phyloP scores from a whole-genome alignment of 2,329 filamentous ascomycete species.

The Cephalotrichum gorgonifer region DNA sequence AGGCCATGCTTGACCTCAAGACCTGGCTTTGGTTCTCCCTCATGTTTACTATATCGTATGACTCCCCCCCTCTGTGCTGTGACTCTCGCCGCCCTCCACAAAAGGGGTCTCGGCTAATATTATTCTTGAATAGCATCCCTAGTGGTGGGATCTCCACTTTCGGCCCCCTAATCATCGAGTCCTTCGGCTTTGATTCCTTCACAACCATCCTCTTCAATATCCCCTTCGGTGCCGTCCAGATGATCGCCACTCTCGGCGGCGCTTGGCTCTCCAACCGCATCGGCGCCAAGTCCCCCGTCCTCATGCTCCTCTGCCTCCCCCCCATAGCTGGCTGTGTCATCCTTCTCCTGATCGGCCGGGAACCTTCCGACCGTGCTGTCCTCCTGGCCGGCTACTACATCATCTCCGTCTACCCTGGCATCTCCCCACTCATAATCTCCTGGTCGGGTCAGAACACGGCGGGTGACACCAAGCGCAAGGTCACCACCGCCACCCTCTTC shows the following conservation, averaged over 20 bases:
- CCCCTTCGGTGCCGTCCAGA: constrained; percentile 54
- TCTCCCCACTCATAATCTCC: constrained; percentile 53
- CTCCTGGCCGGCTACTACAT: constrained; percentile 55
- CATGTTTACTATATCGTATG: constrained; percentile 38
- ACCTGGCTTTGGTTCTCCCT: constrained; percentile 51
- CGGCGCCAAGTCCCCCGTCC: constrained; percentile 44
- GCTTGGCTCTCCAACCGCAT: constrained; percentile 48
- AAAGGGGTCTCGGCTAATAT: no score
- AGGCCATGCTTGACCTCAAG: constrained; percentile 41
- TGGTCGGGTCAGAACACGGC: constrained; percentile 63
- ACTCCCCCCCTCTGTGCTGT: background rate
- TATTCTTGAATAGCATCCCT: constrained; percentile 21
- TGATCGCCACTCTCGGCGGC: constrained; percentile 45
- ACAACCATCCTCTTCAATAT: constrained; percentile 53
- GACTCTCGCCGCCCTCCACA: constrained; percentile 48
- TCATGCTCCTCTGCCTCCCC: constrained; percentile 43
- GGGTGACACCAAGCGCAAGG: constrained; percentile 56
- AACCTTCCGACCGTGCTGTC: constrained; percentile 24
- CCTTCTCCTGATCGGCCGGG: constrained; percentile 41
- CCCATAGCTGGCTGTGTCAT: constrained; percentile 50
- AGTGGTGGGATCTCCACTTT: constrained; percentile 51
- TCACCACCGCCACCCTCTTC: constrained; percentile 54
- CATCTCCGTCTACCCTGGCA: constrained; percentile 54
- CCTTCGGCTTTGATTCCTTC: constrained; percentile 49
- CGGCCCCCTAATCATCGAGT: constrained; percentile 50